A percentile compares a stretch with the other conserved stretches of the same genome.
Evolutionary conservation across 2,329 filamentous ascomycete genomes (phyloP).

Genomic region (Aspergillus fumigatus): DNA sequence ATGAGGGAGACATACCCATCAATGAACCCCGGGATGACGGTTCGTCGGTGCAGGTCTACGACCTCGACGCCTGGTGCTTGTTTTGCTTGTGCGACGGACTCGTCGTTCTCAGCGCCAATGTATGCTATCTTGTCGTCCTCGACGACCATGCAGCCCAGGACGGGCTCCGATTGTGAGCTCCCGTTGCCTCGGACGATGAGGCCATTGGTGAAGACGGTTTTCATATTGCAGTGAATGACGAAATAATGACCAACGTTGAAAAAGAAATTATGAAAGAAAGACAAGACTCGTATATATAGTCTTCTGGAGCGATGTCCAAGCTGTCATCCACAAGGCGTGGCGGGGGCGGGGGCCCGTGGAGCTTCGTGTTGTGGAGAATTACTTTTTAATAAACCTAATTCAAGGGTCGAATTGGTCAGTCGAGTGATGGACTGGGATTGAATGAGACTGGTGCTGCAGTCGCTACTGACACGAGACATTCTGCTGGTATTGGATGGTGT

Average conservation of each 20-base stretch:
- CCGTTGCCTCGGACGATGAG: slow-evolving; percentile 5
- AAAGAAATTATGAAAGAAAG: background rate
- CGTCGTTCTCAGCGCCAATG: slow-evolving; percentile 33
- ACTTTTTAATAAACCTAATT: background rate
- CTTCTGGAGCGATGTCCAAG: background rate
- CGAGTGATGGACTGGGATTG: background rate
- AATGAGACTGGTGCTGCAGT: background rate
- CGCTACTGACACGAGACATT: background rate
- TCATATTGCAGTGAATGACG: slow-evolving; percentile 5
- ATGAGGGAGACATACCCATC: slow-evolving; percentile 42
- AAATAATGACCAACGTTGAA: background rate
- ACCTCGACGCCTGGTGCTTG: slow-evolving; percentile 9
- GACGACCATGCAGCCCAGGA: slow-evolving; percentile 30
- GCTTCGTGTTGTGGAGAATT: background rate
- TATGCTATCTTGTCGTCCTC: slow-evolving; percentile 38
- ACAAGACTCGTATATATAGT: background rate
- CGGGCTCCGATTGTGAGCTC: background rate
- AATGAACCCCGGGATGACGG: slow-evolving; percentile 45
- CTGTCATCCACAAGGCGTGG: background rate
- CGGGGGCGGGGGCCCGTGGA: background rate
- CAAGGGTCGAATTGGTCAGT: background rate
- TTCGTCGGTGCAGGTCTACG: slow-evolving; percentile 32
- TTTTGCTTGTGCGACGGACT: slow-evolving; percentile 9
- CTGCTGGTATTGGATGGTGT: background rate
- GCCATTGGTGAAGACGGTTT: slow-evolving; percentile 15